Conservation (phyloP, 345 rosid species). For the Eucalyptus shirleyi region DNA sequence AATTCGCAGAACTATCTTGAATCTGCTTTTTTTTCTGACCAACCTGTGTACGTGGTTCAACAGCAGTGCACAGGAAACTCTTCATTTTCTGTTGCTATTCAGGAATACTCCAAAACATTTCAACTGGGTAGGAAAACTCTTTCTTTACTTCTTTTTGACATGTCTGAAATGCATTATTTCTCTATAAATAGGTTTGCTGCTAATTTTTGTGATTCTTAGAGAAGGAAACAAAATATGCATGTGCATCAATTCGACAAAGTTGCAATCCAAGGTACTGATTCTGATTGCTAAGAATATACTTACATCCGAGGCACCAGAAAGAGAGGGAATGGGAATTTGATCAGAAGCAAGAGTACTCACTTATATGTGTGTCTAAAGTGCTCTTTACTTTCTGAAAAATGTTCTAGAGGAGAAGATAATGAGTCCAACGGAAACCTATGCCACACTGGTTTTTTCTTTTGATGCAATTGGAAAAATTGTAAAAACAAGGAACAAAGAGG, state of each 20-base stretch:
- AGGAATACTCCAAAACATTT: neutral
- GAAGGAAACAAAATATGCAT: neutral
- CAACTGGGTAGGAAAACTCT: constrained; percentile 20
- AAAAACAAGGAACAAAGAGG: neutral
- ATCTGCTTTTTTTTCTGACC: constrained; percentile 32
- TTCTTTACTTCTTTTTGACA: neutral
- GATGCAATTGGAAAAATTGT: neutral
- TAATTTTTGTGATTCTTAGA: neutral
- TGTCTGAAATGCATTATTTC: neutral
- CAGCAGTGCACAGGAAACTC: constrained; percentile 37
- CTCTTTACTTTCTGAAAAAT: neutral
- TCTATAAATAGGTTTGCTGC: neutral
- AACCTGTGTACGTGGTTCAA: constrained; percentile 50
- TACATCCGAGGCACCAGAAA: neutral
- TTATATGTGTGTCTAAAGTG: neutral
- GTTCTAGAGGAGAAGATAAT: neutral
- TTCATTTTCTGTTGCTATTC: constrained; percentile 10
- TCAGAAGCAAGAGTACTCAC: neutral
- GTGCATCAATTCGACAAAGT: neutral
- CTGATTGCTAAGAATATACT: neutral
- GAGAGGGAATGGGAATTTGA: neutral
- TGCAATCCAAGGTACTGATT: neutral
- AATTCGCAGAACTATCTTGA: constrained; percentile 30
- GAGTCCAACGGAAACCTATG: neutral
- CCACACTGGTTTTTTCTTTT: neutral